Evolutionary conservation across 805 yeast genomes (phyloP).

Genomic region (Wickerhamiella shivajii): DNA sequence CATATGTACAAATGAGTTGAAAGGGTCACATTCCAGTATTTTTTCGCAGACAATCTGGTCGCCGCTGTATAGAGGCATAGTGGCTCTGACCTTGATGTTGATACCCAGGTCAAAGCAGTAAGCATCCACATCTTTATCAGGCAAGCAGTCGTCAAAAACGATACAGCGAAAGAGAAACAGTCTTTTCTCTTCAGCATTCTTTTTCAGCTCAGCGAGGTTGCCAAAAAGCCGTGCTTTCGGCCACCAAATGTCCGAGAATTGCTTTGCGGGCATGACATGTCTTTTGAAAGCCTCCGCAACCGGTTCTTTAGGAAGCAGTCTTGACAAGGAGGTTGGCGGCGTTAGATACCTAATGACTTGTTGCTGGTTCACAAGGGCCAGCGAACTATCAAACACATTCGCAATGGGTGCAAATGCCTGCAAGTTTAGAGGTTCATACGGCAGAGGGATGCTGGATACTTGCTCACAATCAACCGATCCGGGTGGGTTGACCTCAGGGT

Average conservation of each 20-base stretch:
- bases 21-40: constrained; percentile 31
- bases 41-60: constrained; percentile 33
- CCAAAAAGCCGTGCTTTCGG: background rate
- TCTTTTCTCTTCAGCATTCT: too few relatives aligned
- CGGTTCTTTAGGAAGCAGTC: background rate
- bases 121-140: background rate
- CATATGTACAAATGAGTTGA: constrained; percentile 15
- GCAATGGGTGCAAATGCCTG: constrained; percentile 15
- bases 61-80: background rate
- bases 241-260: background rate
- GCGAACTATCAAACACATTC: constrained; percentile 14
- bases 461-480: constrained; percentile 8
- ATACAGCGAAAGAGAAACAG: constrained; percentile 1
- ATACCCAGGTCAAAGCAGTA: constrained; percentile 1
- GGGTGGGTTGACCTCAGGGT: constrained; percentile 3
- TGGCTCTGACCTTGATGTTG: constrained; percentile 1
- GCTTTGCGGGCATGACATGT: constrained; percentile 1
- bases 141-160: background rate
- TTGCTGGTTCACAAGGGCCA: constrained; percentile 13
- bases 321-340: background rate
- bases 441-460: constrained; percentile 8
- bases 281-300: background rate
- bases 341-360: constrained; percentile 6
- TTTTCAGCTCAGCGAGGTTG: background rate
- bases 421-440: constrained; percentile 10